A percentile compares a stretch with the other conserved stretches of the same genome.
Conservation (phyloP, 495 filamentous ascomycete genomes). For the Penicillium macrosclerotiorum region DNA sequence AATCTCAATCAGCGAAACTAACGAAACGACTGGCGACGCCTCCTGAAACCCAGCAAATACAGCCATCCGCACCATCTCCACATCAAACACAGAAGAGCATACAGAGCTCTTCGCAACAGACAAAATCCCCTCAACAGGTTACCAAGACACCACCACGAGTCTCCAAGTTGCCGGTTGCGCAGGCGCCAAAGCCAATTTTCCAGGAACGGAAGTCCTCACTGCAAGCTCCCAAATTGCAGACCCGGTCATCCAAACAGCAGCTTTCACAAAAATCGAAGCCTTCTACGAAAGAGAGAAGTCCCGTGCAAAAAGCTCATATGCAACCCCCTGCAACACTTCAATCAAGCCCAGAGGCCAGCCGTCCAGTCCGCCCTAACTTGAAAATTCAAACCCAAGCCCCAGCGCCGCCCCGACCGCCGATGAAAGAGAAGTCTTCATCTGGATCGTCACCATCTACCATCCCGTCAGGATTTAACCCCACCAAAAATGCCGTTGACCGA, state of each 20-base stretch:
- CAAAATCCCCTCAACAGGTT: neutral
- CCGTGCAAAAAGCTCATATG: neutral
- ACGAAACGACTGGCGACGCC: neutral
- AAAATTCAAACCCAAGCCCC: slow-evolving; percentile 1
- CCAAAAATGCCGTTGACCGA: slow-evolving; percentile 8
- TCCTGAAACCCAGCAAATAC: no score
- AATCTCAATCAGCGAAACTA: neutral
- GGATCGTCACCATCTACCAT: slow-evolving; percentile 1
- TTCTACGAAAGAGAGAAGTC: no score
- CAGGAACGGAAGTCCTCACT: slow-evolving; percentile 1
- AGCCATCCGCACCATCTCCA: neutral
- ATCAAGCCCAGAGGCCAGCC: neutral
- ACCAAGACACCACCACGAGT: neutral
- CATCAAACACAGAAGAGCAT: neutral
- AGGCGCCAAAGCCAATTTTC: neutral
- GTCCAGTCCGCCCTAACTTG: slow-evolving; percentile 2
- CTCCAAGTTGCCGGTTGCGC: neutral
- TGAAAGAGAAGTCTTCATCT: slow-evolving; percentile 3
- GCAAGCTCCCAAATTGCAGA: neutral
- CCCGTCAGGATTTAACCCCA: slow-evolving; percentile 1
- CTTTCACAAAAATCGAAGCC: neutral
- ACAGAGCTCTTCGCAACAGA: neutral
- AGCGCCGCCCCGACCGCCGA: neutral
- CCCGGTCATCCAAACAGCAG: neutral
- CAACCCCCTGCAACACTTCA: neutral